Base-by-base conservation (phyloP, 2,329 filamentous ascomycete species). In the Xylariaceae sp. region DNA sequence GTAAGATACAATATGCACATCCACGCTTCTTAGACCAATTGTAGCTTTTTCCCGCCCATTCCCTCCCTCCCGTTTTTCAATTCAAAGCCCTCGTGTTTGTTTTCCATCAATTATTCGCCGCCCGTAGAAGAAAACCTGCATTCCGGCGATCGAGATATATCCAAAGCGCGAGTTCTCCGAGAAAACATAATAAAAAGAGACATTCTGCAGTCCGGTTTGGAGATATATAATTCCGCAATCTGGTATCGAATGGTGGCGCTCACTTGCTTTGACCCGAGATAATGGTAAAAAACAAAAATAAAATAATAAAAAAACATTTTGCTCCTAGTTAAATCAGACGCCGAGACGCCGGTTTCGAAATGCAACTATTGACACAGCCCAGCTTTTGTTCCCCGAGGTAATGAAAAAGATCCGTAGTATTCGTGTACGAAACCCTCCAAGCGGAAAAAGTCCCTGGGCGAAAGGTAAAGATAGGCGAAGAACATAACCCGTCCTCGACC, bases 151-250 rank as follows among this genome's bases (percentile, higher is more conserved):
- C n/a, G n/a, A n/a, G n/a, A n/a, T n/a, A n/a, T n/a, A n/a, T n/a
- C n/a, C n/a, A n/a, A n/a, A n/a, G n/a, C n/a, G n/a, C n/a, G n/a
- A n/a, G n/a, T n/a, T n/a, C n/a, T n/a, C n/a, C n/a, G n/a, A 10
- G 36, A 40, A 19, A 6, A 13, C 16, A 19, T 18, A 32, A 29
- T 32, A 32, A 32, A 39, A 30, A 54, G 15, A 42, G 43, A 30
- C n/a, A 56, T 42, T 56, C 34, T 51, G 47, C n/a, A 49, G 19
- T 51, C 53, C 49, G 42, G 49, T 45, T n/a, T n/a, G n/a, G n/a
- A n/a, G n/a, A n/a, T 42, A 46, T 53, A 43, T 42, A n/a, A 56
- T 50, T 48, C 29, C 37, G 40, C 49, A 58, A 54, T 56, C 51
- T 58, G 53, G 30, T 58, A 49, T 53, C 50, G 49, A 49, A 39